Conservation (phyloP, 345 rosid genomes). For the Reutealis trisperma region DNA sequence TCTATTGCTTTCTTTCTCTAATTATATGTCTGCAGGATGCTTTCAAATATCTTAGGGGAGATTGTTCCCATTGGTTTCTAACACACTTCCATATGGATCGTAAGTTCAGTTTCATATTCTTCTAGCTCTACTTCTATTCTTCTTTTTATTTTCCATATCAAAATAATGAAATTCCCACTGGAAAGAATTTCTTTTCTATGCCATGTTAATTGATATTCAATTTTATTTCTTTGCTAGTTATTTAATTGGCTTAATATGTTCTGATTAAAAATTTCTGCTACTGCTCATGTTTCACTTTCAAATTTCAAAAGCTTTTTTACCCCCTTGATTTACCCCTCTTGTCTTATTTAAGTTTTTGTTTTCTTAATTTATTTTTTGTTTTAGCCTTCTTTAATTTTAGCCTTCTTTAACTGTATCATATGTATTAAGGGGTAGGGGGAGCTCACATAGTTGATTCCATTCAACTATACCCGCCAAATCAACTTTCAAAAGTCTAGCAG, state of each 20-base stretch:
- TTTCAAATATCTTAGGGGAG: slow-evolving; percentile 85
- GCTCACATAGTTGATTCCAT: not conserved
- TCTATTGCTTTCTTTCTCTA: slow-evolving; percentile 23
- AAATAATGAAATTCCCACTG: not conserved
- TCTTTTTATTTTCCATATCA: not conserved
- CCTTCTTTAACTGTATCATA: not conserved
- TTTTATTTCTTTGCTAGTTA: not conserved
- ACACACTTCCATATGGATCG: slow-evolving; percentile 97
- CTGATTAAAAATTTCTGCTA: not conserved
- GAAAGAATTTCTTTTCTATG: slow-evolving; percentile 2
- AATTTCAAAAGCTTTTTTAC: not conserved
- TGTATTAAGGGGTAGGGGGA: not conserved
- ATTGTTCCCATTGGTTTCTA: slow-evolving; percentile 95
- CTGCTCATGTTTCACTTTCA: not conserved
- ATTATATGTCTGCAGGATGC: slow-evolving; percentile 71
- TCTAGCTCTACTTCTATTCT: slow-evolving; percentile 8
- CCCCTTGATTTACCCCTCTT: too few relatives aligned
- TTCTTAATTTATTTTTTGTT: not conserved
- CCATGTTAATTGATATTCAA: not conserved
- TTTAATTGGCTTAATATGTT: not conserved
- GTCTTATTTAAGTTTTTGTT: not conserved
- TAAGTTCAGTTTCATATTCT: slow-evolving; percentile 43
- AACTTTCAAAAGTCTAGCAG: not conserved
- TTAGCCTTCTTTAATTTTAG: not conserved
- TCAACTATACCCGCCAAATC: not conserved